Evolutionary conservation across 2,329 filamentous ascomycete genomes (phyloP).

Genomic region (Apiospora aurea): DNA sequence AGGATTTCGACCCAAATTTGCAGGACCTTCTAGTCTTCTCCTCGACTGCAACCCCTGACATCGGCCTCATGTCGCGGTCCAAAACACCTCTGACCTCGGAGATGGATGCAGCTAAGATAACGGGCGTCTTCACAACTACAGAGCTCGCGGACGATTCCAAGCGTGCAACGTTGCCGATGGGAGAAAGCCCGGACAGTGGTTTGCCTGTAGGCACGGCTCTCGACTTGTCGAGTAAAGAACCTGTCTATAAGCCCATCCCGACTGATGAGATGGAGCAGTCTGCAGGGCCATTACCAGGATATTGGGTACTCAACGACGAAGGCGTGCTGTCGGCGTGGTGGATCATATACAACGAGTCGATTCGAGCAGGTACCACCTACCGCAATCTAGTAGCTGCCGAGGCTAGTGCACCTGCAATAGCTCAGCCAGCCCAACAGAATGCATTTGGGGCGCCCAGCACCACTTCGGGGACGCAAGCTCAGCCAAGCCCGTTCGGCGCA

Average conservation of each 20-base stretch:
- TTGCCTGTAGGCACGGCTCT: conserved; percentile 79
- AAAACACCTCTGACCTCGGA: conserved; percentile 70
- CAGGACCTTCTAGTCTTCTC: conserved; percentile 83
- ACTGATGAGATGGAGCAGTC: conserved; percentile 82
- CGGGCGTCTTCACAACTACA: conserved; percentile 76
- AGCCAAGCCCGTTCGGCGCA: conserved; percentile 42
- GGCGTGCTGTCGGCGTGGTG: conserved; percentile 88
- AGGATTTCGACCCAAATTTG: conserved; percentile 80
- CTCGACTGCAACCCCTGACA: conserved; percentile 80
- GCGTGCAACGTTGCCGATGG: conserved; percentile 78
- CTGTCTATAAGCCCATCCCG: conserved; percentile 78
- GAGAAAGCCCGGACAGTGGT: conserved; percentile 72
- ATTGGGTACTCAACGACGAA: conserved; percentile 88
- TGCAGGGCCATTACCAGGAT: conserved; percentile 78
- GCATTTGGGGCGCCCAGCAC: conserved; percentile 33
- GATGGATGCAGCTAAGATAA: conserved; percentile 64
- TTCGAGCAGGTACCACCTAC: conserved; percentile 76
- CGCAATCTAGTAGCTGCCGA: conserved; percentile 67
- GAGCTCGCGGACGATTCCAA: conserved; percentile 76
- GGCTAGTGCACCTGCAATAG: conserved; percentile 41
- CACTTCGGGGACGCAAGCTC: conserved; percentile 30
- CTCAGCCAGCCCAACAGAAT: conserved; percentile 43
- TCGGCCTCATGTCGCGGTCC: conserved; percentile 80
- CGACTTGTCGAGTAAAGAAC: conserved; percentile 84
- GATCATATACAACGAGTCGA: conserved; percentile 88